These are phyloP conservation scores for Oryza nivara DNA, from an alignment of 176 grass and related monocot species.

Conservation along the genomic window DNA sequence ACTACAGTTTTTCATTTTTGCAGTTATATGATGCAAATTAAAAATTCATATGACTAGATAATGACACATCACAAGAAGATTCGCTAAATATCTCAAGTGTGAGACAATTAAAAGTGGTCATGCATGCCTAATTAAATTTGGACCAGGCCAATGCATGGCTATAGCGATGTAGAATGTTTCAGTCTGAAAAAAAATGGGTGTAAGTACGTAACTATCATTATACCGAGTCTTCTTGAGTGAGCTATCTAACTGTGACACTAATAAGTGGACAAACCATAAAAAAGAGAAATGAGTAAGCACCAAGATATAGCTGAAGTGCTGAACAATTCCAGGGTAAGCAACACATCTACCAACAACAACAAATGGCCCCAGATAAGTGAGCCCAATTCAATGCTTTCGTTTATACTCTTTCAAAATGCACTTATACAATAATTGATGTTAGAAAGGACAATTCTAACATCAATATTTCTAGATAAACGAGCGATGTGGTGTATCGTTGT, in stretches of 20 bases:
- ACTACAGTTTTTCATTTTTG: too few relatives aligned
- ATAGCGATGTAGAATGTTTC: constrained; percentile 9
- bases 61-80: not conserved
- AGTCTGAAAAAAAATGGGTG: not conserved
- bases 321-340: constrained; percentile 38
- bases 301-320: not conserved
- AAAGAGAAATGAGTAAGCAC: not conserved
- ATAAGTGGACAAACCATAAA: not conserved
- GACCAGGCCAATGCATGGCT: constrained; percentile 17
- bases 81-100: not conserved
- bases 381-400: constrained; percentile 14
- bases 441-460: too few relatives aligned
- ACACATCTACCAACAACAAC: not conserved
- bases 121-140: not conserved
- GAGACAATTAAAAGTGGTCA: not conserved
- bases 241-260: constrained; percentile 1
- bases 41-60: not conserved
- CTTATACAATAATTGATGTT: too few relatives aligned
- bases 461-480: too few relatives aligned
- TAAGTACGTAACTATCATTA: not conserved
- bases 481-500: too few relatives aligned
- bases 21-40: too few relatives aligned
- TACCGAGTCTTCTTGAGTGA: constrained; percentile 19
- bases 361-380: constrained; percentile 31
- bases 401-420: not conserved